phyloP scores from a whole-genome alignment of 306 rosid species.

The Chamaecrista fasciculata region DNA sequence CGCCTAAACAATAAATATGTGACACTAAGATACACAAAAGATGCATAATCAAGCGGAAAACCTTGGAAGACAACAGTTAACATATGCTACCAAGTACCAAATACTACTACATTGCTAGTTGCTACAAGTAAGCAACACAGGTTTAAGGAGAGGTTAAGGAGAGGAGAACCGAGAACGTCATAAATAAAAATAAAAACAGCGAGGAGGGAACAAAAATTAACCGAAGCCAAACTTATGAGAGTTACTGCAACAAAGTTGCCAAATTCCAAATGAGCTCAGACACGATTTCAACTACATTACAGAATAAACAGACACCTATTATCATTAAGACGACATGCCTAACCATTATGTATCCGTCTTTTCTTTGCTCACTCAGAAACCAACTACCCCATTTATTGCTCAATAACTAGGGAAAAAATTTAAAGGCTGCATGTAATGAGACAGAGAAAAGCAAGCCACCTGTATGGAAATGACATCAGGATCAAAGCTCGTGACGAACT shows the following conservation, averaged over 20 bases:
- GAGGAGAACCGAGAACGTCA: not conserved
- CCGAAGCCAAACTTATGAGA: not conserved
- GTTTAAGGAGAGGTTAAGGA: not conserved
- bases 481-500: constrained; percentile 57
- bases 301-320: not conserved
- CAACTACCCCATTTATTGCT: not conserved
- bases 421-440: not conserved
- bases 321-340: not conserved
- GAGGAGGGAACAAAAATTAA: not conserved
- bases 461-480: constrained; percentile 90
- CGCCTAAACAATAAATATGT: not conserved
- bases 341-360: not conserved
- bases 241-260: not conserved
- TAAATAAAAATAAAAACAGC: not conserved
- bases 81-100: not conserved
- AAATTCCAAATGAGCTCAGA: not conserved
- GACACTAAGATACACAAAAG: not conserved
- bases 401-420: not conserved
- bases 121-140: not conserved
- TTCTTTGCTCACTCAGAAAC: not conserved
- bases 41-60: not conserved
- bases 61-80: not conserved
- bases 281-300: not conserved
- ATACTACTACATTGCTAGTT: too few relatives aligned
- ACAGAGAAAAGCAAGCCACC: constrained; percentile 33